Conservation (phyloP, 306 rosid species). For the Lathyrus tuberosus region DNA sequence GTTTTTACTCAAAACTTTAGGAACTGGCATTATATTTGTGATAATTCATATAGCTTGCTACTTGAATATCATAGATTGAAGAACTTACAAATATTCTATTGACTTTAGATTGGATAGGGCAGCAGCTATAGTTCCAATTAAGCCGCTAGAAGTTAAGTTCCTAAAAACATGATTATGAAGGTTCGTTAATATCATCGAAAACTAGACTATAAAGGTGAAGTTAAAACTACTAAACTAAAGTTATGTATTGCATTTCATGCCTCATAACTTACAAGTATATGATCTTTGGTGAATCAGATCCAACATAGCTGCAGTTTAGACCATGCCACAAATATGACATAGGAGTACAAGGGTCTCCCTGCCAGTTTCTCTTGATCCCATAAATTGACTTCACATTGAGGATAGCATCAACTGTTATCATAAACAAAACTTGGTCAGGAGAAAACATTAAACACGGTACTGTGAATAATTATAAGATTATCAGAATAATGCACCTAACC, state of each 20-base stretch:
- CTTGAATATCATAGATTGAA: conserved; percentile 2
- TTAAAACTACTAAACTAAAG: no score
- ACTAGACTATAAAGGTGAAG: not conserved
- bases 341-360: conserved; percentile 52
- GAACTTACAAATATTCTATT: conserved; percentile 46
- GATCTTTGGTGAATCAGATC: conserved; percentile 39
- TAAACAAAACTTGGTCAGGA: conserved; percentile 17
- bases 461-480: not conserved
- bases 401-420: conserved; percentile 42
- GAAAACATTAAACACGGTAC: no score
- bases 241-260: no score
- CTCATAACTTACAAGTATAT: conserved; percentile 39
- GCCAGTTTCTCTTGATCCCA: conserved; percentile 53
- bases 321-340: conserved; percentile 44
- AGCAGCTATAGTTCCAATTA: conserved; percentile 44
- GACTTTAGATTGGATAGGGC: conserved; percentile 41
- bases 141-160: conserved; percentile 48
- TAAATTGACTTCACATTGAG: conserved; percentile 38
- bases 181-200: conserved; percentile 10
- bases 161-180: conserved; percentile 31
- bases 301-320: conserved; percentile 47
- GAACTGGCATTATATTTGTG: not conserved
- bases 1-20: conserved; percentile 12
- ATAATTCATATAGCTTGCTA: conserved; percentile 3
- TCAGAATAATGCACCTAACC: conserved; percentile 18